A percentile compares a stretch with the other conserved stretches of the same genome.
Evolutionary conservation across 495 filamentous ascomycete species (phyloP).

Genomic region (Penicillium cinerascens): DNA sequence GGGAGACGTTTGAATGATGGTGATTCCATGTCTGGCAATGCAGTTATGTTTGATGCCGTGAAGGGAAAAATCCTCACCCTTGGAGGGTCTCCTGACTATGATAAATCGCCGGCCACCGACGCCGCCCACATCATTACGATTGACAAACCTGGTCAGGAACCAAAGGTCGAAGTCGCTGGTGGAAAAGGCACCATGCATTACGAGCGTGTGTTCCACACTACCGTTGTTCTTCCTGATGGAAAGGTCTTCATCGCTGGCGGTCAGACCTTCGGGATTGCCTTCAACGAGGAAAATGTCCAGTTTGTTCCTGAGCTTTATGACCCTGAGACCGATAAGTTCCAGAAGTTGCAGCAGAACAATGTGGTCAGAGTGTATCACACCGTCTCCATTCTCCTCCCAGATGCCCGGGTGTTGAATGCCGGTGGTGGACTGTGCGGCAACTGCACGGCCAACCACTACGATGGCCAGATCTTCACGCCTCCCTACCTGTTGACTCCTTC

Average conservation of each 20-base stretch:
- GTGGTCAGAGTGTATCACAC: constrained; percentile 56
- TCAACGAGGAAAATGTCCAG: constrained; percentile 45
- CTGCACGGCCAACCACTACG: constrained; percentile 54
- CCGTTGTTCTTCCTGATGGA: constrained; percentile 55
- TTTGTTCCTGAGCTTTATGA: constrained; percentile 50
- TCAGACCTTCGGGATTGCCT: constrained; percentile 42
- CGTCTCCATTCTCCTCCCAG: constrained; percentile 51
- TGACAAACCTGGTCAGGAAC: constrained; percentile 15
- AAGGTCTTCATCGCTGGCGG: constrained; percentile 55
- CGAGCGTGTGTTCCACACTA: constrained; percentile 50
- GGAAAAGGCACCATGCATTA: constrained; percentile 34
- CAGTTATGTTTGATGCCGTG: constrained; percentile 55
- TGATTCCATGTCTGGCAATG: constrained; percentile 53
- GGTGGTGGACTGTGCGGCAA: constrained; percentile 55
- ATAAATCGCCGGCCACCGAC: constrained; percentile 31
- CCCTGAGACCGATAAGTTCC: constrained; percentile 39
- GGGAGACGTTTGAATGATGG: constrained; percentile 33
- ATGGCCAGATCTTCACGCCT: constrained; percentile 55
- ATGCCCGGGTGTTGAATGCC: constrained; percentile 51
- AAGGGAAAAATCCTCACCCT: constrained; percentile 52
- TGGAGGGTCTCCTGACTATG: constrained; percentile 49
- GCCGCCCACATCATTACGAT: constrained; percentile 51
- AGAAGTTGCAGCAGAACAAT: constrained; percentile 24
- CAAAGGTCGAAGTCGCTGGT: constrained; percentile 28
- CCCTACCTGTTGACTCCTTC: constrained; percentile 40